Percentiles rank a stretch among this genome's conserved stretches.
Conservation (phyloP, 352 stramenopile genomes). For the Phytophthora multivora region DNA sequence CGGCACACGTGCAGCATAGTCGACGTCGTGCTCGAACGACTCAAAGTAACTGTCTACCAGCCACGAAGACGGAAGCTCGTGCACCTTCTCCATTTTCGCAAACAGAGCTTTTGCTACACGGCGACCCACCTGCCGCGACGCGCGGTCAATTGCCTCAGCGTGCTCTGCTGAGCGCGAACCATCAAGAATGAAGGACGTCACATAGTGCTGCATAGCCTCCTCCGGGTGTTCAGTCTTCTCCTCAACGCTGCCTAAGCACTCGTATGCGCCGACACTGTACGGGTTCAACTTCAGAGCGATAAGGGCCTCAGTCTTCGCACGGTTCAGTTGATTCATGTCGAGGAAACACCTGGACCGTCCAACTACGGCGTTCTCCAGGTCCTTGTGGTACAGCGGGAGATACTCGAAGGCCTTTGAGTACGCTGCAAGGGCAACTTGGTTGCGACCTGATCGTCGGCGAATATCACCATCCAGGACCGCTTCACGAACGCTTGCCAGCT, state of each 20-base stretch:
- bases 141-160: constrained; percentile 75
- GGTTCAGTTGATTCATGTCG: constrained; percentile 47
- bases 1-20: constrained; percentile 59
- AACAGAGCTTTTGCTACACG: constrained; percentile 73
- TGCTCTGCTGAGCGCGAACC: constrained; percentile 72
- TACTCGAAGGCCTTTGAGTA: constrained; percentile 68
- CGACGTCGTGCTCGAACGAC: constrained; percentile 79
- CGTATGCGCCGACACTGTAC: constrained; percentile 73
- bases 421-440: constrained; percentile 57
- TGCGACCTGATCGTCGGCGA: constrained; percentile 48
- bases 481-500: constrained; percentile 51
- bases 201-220: constrained; percentile 82
- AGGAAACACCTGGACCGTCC: constrained; percentile 68
- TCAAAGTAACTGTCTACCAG: constrained; percentile 88
- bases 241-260: constrained; percentile 67
- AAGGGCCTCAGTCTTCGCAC: constrained; percentile 47
- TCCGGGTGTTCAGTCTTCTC: constrained; percentile 55
- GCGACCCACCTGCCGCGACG: constrained; percentile 67
- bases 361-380: constrained; percentile 59
- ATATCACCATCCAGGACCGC: constrained; percentile 67
- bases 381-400: constrained; percentile 71
- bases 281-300: constrained; percentile 66
- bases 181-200: constrained; percentile 84
- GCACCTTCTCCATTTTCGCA: constrained; percentile 66
- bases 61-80: constrained; percentile 78